Base-by-base conservation (phyloP, 345 rosid species). In the Turnera subulata region DNA sequence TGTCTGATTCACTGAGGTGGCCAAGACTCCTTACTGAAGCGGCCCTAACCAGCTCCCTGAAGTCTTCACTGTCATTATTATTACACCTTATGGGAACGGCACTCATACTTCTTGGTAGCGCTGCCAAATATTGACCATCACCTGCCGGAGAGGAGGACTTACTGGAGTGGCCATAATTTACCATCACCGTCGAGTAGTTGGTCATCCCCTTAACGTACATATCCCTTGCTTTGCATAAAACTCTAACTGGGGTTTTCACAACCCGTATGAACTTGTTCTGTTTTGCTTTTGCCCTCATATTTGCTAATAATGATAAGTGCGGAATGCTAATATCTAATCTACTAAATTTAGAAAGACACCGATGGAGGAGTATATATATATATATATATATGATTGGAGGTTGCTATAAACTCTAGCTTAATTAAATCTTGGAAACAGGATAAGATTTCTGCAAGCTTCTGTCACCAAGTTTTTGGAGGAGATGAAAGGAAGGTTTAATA, bases 121-220 rank as follows among this genome's bases (percentile, higher is more conserved):
- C 4, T 63, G 58, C 0, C 76, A 69, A 0, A 46, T 42, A 13
- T 13, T 16, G 4, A 5, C 45, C 14, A 5, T 37, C 6, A 64
- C 43, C 62, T n/a, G n/a, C n/a, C n/a, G n/a, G n/a, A 29, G 35
- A 8, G 5, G 8, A 29, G 35, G 35, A 4, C 35, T 29, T n/a
- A n/a, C n/a, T 29, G 4, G 35, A 29, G 42, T 18, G 46, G 65
- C 59, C 42, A 29, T 29, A 55, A 29, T n/a, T n/a, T 29, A 48
- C 58, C 23, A 32, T 67, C 33, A 37, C 73, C 59, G 12, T 70
- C 5, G 35, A 29, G 35, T 29, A 68, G 0, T 80, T 66, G 2
- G 71, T 76, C 62, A 89, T 58, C 83, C 87, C 82, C 32, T 74
- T 77, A 0, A 85, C 94, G 69, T 89, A 89, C 21, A 82, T 37